Percentiles rank a stretch among this genome's conserved stretches.
Evolutionary conservation across 2,329 filamentous ascomycete species (phyloP).

Genomic region (Chalara sp.): DNA sequence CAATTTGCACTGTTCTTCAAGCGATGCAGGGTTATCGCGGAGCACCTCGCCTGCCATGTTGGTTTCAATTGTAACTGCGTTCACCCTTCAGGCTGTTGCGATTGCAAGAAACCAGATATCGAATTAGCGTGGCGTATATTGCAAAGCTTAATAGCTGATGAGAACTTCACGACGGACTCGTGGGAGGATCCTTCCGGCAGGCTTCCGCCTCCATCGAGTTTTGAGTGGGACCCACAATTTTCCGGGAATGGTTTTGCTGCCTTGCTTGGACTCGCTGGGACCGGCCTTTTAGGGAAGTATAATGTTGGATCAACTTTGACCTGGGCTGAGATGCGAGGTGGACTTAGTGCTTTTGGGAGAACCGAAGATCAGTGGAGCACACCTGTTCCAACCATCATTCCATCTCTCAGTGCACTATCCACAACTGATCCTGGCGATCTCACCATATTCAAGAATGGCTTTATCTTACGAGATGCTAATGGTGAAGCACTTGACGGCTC

Average conservation of each 20-base stretch:
- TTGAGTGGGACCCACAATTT: conserved; percentile 1
- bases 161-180: not conserved
- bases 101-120: not conserved
- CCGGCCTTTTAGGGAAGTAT: conserved; percentile 1
- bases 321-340: not conserved
- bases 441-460: not conserved
- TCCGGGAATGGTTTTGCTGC: conserved; percentile 2
- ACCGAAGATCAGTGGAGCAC: not conserved
- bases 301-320: not conserved
- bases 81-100: not conserved
- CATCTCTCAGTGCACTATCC: not conserved
- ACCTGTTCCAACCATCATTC: conserved; percentile 2
- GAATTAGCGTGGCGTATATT: not conserved
- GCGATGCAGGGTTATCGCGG: conserved; percentile 1
- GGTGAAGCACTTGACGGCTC: not conserved
- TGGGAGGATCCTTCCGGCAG: not conserved
- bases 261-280: conserved; percentile 1
- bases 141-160: not conserved
- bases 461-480: not conserved
- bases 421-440: not conserved
- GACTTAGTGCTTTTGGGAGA: not conserved
- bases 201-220: not conserved
- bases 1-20: not conserved
- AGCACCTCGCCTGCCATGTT: not conserved
- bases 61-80: not conserved